phyloP scores from a whole-genome alignment of 495 filamentous ascomycete species.

The Darksidea phi region DNA sequence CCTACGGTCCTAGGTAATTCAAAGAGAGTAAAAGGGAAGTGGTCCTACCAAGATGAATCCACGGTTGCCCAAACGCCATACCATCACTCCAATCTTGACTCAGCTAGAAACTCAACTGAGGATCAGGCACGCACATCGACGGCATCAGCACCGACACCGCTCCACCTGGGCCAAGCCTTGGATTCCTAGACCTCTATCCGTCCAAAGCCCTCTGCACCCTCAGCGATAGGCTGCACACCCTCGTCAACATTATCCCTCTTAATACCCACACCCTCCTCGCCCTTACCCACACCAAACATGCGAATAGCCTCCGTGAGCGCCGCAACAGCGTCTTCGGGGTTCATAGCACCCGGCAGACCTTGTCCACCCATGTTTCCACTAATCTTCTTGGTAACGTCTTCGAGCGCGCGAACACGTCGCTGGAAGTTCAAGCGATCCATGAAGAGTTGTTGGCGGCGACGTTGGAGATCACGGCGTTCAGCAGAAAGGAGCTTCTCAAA shows the following conservation, averaged over 20 bases:
- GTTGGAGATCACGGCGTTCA: constrained; percentile 88
- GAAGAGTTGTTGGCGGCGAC: constrained; percentile 87
- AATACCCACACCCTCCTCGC: constrained; percentile 30
- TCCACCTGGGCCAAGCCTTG: too few species aligned
- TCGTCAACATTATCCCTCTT: constrained; percentile 25
- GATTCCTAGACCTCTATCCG: constrained; percentile 23
- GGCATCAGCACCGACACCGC: too few species aligned
- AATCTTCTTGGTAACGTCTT: constrained; percentile 56
- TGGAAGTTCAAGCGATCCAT: constrained; percentile 87
- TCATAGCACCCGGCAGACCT: constrained; percentile 21
- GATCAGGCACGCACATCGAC: too few species aligned
- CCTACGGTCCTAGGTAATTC: too few species aligned
- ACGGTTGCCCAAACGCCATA: too few species aligned
- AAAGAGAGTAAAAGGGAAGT: too few species aligned
- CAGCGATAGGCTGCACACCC: constrained; percentile 11
- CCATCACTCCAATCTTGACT: too few species aligned
- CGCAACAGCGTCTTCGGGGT: constrained; percentile 27
- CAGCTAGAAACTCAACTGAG: too few species aligned
- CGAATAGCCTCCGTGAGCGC: constrained; percentile 28
- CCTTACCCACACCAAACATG: constrained; percentile 33
- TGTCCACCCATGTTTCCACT: constrained; percentile 12
- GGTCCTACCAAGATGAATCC: too few species aligned
- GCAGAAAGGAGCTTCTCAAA: constrained; percentile 89
- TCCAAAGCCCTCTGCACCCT: constrained; percentile 24
- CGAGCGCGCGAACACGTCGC: constrained; percentile 76